phyloP scores from a whole-genome alignment of 192 early-diverging fungal species.

The Dissophora ornata region DNA sequence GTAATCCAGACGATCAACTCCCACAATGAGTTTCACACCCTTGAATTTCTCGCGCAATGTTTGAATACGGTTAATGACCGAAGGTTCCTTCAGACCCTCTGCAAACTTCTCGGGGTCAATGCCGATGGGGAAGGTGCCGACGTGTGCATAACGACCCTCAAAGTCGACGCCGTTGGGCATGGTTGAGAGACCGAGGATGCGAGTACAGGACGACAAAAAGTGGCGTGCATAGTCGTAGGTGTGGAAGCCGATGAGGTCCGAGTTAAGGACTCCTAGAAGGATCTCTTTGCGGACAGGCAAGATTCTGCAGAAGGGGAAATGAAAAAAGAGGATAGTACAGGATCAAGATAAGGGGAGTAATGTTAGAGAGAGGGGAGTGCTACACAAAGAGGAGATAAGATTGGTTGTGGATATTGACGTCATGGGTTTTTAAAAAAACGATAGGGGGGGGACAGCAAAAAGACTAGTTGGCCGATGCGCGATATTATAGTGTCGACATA shows the following conservation, averaged over 20 bases:
- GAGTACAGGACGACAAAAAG: constrained; percentile 96
- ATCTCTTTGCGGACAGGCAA: constrained; percentile 95
- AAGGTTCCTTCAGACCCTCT: constrained; percentile 78
- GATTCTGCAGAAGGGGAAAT: constrained; percentile 62
- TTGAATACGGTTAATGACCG: constrained; percentile 80
- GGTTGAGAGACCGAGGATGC: constrained; percentile 93
- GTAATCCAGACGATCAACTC: constrained; percentile 99
- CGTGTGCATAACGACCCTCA: constrained; percentile 92
- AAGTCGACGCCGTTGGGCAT: constrained; percentile 95
- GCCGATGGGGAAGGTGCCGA: constrained; percentile 99
- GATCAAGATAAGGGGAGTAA: too few relatives aligned
- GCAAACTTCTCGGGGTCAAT: constrained; percentile 96
- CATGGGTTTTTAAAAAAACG: too few relatives aligned
- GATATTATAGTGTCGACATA: too few relatives aligned
- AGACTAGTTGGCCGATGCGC: too few relatives aligned
- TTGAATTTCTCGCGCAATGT: constrained; percentile 85
- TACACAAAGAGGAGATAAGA: too few relatives aligned
- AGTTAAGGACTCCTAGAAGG: constrained; percentile 89
- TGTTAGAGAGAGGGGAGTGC: too few relatives aligned
- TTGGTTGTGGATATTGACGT: too few relatives aligned
- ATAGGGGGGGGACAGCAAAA: too few relatives aligned
- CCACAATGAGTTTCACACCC: constrained; percentile 91
- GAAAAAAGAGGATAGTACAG: not conserved
- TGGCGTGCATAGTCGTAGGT: constrained; percentile 99
- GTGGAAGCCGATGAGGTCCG: constrained; percentile 98